Evolutionary conservation across 2,329 filamentous ascomycete genomes (phyloP), one percentile per base, ranked within the genome.

Genomic region (Cordyceps cicadae): DNA sequence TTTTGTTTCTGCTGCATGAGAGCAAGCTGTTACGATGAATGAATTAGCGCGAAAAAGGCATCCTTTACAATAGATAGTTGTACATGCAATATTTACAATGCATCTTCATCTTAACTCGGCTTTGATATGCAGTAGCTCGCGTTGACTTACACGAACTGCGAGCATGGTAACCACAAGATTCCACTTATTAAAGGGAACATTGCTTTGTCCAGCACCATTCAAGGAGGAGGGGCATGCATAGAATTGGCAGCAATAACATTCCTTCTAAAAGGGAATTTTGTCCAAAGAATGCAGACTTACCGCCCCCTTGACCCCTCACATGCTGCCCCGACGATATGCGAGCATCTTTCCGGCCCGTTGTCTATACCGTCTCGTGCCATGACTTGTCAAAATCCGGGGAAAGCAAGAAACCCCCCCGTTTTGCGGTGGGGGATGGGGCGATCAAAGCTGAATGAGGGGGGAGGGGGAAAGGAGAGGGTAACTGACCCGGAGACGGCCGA

Each of bases 401-500:
- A 50, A 48, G 7, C 3, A 29, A 5, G 29, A 29, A 29, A 29
- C 3, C 7, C n/a, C 3, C 7, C n/a, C 41, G 5, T n/a, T 24
- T 17, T 45, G 52, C 3, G n/a, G 52, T 17, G 21, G 29, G 45
- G 45, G 46, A 37, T 14, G 37, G 54, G 54, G 26, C 32, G 32
- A 19, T 6, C 26, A 26, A 46, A 50, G 56, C 32, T 49, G 54
- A 48, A 24, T 19, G 46, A 58, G 43, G 45, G 41, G 43, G 41
- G 6, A 29, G 41, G 11, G 17, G 43, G 43, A 19, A 45, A 9
- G n/a, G n/a, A n/a, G n/a, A 19, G 41, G 43, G 11, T 17, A 24
- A 19, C 11, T 19, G 34, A 46, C 9, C 55, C 55, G 55, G 55
- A 58, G 46, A 26, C 34, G 46, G 55, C 55, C 55, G 55, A 58